Percentiles rank a stretch among this genome's conserved stretches.
phyloP scores from a whole-genome alignment of 2,329 filamentous ascomycete genomes.

The Chaetomiaceae sp. region DNA sequence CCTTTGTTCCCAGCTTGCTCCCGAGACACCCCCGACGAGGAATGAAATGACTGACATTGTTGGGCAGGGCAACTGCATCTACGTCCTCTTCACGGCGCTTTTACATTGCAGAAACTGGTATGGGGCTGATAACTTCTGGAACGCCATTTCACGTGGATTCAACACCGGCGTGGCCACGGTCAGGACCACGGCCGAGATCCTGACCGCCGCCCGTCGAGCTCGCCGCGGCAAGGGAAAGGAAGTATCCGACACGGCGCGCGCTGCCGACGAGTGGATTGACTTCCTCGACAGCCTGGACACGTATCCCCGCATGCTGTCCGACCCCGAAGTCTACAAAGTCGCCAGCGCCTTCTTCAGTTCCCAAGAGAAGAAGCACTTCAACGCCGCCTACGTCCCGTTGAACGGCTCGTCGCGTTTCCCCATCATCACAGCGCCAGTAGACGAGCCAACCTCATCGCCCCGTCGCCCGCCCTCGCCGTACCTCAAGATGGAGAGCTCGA shows the following conservation, averaged over 20 bases:
- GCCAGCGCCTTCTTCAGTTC: conserved; percentile 14
- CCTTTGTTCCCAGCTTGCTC: no score
- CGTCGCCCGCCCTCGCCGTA: neutral
- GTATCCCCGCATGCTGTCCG: neutral
- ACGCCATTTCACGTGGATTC: conserved; percentile 19
- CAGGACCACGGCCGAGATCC: conserved; percentile 11
- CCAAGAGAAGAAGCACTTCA: conserved; percentile 14
- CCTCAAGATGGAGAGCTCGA: conserved; percentile 6
- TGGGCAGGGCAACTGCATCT: conserved; percentile 26
- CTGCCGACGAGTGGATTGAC: conserved; percentile 24
- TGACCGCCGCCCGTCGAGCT: conserved; percentile 19
- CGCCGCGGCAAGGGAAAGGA: conserved; percentile 11
- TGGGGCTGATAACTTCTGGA: conserved; percentile 17
- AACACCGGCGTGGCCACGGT: conserved; percentile 13
- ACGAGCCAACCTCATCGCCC: neutral
- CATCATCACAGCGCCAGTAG: neutral
- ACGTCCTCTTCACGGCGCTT: conserved; percentile 22
- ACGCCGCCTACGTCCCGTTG: conserved; percentile 18
- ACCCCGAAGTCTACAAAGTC: conserved; percentile 2
- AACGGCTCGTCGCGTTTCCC: neutral
- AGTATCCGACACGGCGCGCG: conserved; percentile 19
- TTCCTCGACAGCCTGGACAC: conserved; percentile 16
- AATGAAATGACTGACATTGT: no score
- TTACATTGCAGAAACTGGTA: conserved; percentile 11
- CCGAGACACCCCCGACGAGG: no score